phyloP scores from a whole-genome alignment of 176 grass and related monocot genomes.

The Eragrostis curvula region DNA sequence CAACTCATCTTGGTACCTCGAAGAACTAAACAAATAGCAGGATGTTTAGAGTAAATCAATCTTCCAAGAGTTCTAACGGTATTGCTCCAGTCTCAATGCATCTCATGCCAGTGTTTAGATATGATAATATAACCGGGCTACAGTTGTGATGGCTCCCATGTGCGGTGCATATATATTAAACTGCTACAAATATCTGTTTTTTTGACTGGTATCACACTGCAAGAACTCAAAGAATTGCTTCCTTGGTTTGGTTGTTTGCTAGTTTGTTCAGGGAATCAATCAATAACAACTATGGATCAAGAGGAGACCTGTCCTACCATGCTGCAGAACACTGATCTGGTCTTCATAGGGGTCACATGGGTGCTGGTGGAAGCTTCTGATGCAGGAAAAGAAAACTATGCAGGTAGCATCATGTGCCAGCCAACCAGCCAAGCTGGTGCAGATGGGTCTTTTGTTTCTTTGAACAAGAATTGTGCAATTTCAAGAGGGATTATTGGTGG shows the following conservation, averaged over 20 bases:
- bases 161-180: conserved; percentile 2
- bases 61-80: conserved; percentile 33
- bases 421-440: conserved; percentile 49
- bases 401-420: conserved; percentile 50
- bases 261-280: conserved; percentile 35
- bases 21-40: conserved; percentile 33
- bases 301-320: conserved; percentile 46
- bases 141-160: conserved; percentile 36
- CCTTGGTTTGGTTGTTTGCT: background rate
- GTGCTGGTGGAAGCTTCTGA: conserved; percentile 54
- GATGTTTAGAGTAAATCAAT: background rate
- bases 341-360: conserved; percentile 58
- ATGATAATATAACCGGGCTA: conserved; percentile 6
- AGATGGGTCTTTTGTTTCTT: conserved; percentile 50
- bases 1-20: conserved; percentile 24
- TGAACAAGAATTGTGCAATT: conserved; percentile 39
- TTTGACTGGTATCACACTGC: conserved; percentile 1
- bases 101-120: conserved; percentile 24
- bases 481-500: conserved; percentile 40
- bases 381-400: conserved; percentile 18
- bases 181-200: conserved; percentile 23
- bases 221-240: background rate
- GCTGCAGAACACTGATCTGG: conserved; percentile 34
- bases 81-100: conserved; percentile 41
- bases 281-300: conserved; percentile 24